Percentiles rank a stretch among this genome's conserved stretches.
phyloP scores from a whole-genome alignment of 345 rosid genomes.

The Anastatica hierochuntica region DNA sequence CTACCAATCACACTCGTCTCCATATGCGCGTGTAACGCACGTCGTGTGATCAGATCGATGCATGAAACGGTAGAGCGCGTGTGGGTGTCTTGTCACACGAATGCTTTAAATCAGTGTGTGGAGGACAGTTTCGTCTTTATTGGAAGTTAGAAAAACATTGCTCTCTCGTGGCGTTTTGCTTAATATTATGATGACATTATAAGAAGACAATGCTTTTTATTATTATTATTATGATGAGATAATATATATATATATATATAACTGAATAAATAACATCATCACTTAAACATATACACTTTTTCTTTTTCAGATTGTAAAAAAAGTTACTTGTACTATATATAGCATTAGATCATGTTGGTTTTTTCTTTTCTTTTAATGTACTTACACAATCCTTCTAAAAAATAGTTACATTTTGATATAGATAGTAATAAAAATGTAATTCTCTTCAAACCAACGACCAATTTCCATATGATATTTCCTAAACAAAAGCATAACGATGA shows the following conservation, averaged over 20 bases:
- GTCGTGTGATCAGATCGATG: neutral
- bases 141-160: conserved; percentile 16
- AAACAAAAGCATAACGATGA: no score
- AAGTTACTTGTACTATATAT: conserved; percentile 8
- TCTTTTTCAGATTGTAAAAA: neutral
- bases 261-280: no score
- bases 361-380: neutral
- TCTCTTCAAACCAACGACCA: neutral
- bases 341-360: neutral
- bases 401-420: conserved; percentile 1
- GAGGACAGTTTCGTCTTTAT: conserved; percentile 24
- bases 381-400: conserved; percentile 3
- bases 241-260: conserved; percentile 1
- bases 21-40: conserved; percentile 12
- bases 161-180: conserved; percentile 18
- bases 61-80: neutral
- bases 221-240: neutral
- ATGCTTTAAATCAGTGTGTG: conserved; percentile 16
- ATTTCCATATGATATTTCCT: neutral
- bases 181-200: conserved; percentile 16
- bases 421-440: neutral
- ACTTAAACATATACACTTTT: conserved; percentile 15
- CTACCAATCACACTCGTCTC: conserved; percentile 10
- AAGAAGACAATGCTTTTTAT: conserved; percentile 8
- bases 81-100: conserved; percentile 11